Percentiles rank a stretch among this genome's conserved stretches.
Evolutionary conservation across 1,284 basidiomycete species (phyloP).

Genomic region (Ceratorhiza oryzae-sativae): DNA sequence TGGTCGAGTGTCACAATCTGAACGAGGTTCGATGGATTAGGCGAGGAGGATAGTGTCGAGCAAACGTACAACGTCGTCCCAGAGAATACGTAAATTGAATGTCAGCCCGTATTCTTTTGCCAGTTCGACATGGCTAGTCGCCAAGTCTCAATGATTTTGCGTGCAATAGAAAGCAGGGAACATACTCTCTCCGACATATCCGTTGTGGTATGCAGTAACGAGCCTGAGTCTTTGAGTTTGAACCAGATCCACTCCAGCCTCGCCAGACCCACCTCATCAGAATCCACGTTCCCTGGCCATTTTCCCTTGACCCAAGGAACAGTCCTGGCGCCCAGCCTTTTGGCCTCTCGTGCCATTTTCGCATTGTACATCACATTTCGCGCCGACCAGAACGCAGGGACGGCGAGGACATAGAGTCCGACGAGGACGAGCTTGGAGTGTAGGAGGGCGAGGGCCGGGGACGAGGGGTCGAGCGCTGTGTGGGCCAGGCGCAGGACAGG

Average conservation of each 20-base stretch:
- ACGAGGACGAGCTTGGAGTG: slow-evolving; percentile 1
- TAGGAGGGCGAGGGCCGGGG: not conserved
- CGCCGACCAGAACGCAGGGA: slow-evolving; percentile 30
- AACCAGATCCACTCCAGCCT: not conserved
- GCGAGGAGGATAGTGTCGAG: not conserved
- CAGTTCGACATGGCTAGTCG: no score
- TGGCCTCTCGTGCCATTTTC: slow-evolving; percentile 3
- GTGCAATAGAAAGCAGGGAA: not conserved
- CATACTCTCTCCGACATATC: slow-evolving; percentile 16
- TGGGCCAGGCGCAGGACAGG: not conserved
- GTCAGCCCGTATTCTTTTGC: slow-evolving; percentile 25
- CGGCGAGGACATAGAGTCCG: slow-evolving; percentile 28
- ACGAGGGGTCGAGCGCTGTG: not conserved
- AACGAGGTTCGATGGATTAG: not conserved
- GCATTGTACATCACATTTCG: slow-evolving; percentile 1
- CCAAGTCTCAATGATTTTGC: no score
- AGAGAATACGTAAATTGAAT: slow-evolving; percentile 35
- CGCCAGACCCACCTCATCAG: slow-evolving; percentile 18
- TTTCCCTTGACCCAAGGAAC: slow-evolving; percentile 35
- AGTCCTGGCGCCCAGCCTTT: slow-evolving; percentile 15
- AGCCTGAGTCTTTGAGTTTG: not conserved
- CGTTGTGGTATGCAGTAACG: not conserved
- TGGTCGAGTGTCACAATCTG: slow-evolving; percentile 44
- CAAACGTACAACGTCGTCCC: slow-evolving; percentile 31
- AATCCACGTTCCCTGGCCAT: slow-evolving; percentile 39